Conservation (phyloP, 192 early-diverging fungal species). For the Coemansia interrupta region DNA sequence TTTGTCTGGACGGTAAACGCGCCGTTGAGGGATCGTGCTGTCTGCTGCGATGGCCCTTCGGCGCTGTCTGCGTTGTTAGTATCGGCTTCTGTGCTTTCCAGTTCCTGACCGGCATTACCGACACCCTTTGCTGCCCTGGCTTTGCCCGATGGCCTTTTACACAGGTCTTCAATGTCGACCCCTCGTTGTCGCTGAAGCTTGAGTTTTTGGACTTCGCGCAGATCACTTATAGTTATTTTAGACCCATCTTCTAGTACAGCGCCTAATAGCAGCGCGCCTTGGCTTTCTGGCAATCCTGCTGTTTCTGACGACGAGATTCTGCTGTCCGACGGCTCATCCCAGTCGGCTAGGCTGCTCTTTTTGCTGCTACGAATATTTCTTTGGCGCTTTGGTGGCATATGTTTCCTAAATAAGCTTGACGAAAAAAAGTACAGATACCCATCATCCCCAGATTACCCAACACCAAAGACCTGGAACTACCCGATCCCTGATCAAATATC, state of each 20-base stretch:
- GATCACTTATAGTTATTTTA: conserved; percentile 24
- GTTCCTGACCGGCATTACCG: too few species aligned
- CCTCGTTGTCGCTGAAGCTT: conserved; percentile 18
- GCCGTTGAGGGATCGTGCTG: conserved; percentile 53
- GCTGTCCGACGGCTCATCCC: conserved; percentile 59
- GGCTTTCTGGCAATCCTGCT: conserved; percentile 43
- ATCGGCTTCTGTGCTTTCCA: background rate
- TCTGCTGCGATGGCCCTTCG: background rate
- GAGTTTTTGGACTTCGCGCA: conserved; percentile 28
- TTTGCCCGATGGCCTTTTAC: conserved; percentile 25
- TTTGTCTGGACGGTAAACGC: conserved; percentile 75
- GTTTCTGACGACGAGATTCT: conserved; percentile 24
- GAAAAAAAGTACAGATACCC: background rate
- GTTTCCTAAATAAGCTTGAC: background rate
- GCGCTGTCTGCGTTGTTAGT: conserved; percentile 1
- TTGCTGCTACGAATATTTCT: conserved; percentile 37
- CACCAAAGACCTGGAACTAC: too few species aligned
- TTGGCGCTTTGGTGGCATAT: conserved; percentile 44
- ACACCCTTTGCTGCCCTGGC: background rate
- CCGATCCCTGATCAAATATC: too few species aligned
- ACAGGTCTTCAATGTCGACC: conserved; percentile 18
- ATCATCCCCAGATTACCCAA: too few species aligned
- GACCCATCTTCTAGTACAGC: background rate
- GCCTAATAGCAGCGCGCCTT: background rate
- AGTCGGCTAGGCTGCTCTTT: conserved; percentile 18